Evolutionary conservation across 2,329 filamentous ascomycete species (phyloP), one percentile per base, ranked within the genome.

Genomic region (Colletotrichum limetticola): DNA sequence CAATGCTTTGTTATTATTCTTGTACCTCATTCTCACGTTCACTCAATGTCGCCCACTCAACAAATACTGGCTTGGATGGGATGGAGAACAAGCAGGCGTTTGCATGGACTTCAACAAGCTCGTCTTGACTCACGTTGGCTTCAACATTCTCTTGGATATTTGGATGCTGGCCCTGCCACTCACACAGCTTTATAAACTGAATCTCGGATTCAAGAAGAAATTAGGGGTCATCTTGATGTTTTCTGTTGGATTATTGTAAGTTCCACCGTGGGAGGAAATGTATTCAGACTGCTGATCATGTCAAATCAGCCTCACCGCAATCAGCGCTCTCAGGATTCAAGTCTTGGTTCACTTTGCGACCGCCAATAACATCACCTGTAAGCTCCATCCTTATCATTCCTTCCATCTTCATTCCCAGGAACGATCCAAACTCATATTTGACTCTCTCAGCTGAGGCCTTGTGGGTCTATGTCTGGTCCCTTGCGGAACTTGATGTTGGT

Each of bases 81-180:
- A 73, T 76, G 6, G 84, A 79, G 67, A 80, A 79, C 28, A 78
- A 80, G 75, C 76, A 79, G 60, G 76, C 76, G 57, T 55, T n/a
- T 68, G 66, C 16, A 35, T 77, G 58, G 78, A 76, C n/a, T 82
- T 77, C 72, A 74, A 78, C 26, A 57, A 76, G 46, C 80, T 80
- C 5, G 79, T 81, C 6, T 67, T 77, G n/a, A 61, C 4, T 5
- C 66, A 68, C 28, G 52, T 26, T 11, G 52, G 58, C 26, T 46
- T 82, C 58, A 82, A 81, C 66, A 76, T 82, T 30, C 11, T 80
- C 19, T 78, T 78, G n/a, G 81, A 83, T 14, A 53, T 82, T 11
- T 61, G 79, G 16, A 78, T 82, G 24, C 74, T 82, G 1, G 37
- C 77, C 2, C 71, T 82, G 19, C 81, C 80, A 4, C 73, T 82